Percentiles rank a stretch among this genome's conserved stretches.
phyloP scores from a whole-genome alignment of 371 early-diverging fungal species.

The Mucor piriformis region DNA sequence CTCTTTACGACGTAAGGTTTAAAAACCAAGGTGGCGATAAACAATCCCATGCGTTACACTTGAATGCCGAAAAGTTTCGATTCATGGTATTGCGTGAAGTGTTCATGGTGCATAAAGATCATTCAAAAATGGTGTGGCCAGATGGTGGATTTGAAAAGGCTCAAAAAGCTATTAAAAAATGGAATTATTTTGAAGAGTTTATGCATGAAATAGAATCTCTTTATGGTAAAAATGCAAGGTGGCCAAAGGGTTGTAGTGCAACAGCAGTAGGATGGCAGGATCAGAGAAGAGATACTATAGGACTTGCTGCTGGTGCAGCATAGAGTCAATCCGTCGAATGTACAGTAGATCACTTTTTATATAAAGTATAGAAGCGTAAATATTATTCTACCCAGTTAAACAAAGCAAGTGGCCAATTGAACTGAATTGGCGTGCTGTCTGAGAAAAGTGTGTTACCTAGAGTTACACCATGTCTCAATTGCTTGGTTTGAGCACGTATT shows the following conservation, averaged over 20 bases:
- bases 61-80: conserved; percentile 61
- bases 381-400: too few relatives aligned
- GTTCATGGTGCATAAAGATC: conserved; percentile 67
- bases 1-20: conserved; percentile 65
- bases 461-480: too few relatives aligned
- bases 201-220: conserved; percentile 51
- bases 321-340: not conserved
- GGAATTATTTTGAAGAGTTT: conserved; percentile 60
- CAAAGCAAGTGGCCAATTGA: too few relatives aligned
- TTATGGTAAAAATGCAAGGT: conserved; percentile 55
- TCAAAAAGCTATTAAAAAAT: conserved; percentile 42
- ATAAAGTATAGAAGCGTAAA: too few relatives aligned
- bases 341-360: not conserved
- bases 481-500: not conserved
- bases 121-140: conserved; percentile 58
- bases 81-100: conserved; percentile 56
- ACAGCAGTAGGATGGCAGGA: conserved; percentile 52
- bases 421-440: too few relatives aligned
- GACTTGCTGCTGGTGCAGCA: conserved; percentile 38
- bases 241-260: conserved; percentile 64
- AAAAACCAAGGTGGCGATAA: conserved; percentile 72
- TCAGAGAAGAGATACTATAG: conserved; percentile 40
- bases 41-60: conserved; percentile 62
- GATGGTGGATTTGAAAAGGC: conserved; percentile 56
- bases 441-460: too few relatives aligned